Evolutionary conservation across 2,329 filamentous ascomycete genomes (phyloP).

Genomic region (Aspergillus sp.): DNA sequence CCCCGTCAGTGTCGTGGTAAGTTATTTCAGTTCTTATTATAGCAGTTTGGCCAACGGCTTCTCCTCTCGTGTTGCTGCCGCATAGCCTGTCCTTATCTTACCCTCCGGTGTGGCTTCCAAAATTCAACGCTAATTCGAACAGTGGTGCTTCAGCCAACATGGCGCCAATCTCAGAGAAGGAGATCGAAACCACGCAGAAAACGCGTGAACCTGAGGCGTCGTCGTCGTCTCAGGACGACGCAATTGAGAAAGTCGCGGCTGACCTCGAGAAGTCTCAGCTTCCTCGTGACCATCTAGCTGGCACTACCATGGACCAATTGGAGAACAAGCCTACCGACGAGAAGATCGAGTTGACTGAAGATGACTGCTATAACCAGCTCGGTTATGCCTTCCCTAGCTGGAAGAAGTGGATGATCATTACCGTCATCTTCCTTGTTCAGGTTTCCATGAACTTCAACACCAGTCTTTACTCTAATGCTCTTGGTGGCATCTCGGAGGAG

Average conservation of each 20-base stretch:
- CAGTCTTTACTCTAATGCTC: constrained; percentile 69
- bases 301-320: constrained; percentile 24
- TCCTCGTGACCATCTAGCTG: constrained; percentile 15
- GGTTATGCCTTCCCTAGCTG: constrained; percentile 60
- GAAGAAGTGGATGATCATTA: constrained; percentile 72
- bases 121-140: neutral
- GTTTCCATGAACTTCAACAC: constrained; percentile 80
- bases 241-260: constrained; percentile 21
- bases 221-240: constrained; percentile 32
- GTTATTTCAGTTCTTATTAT: neutral
- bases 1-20: constrained; percentile 7
- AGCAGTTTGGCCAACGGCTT: neutral
- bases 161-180: constrained; percentile 18
- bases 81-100: neutral
- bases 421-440: constrained; percentile 72
- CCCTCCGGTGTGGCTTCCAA: neutral
- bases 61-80: neutral
- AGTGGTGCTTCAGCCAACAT: constrained; percentile 17
- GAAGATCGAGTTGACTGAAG: constrained; percentile 46
- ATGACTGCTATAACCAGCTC: constrained; percentile 65
- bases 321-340: constrained; percentile 26
- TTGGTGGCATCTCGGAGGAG: constrained; percentile 63
- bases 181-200: constrained; percentile 24
- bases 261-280: constrained; percentile 17
- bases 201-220: constrained; percentile 33